Percentiles rank a stretch among this genome's conserved stretches.
Conservation (phyloP, 345 rosid genomes). For the Gynandropsis gynandra region DNA sequence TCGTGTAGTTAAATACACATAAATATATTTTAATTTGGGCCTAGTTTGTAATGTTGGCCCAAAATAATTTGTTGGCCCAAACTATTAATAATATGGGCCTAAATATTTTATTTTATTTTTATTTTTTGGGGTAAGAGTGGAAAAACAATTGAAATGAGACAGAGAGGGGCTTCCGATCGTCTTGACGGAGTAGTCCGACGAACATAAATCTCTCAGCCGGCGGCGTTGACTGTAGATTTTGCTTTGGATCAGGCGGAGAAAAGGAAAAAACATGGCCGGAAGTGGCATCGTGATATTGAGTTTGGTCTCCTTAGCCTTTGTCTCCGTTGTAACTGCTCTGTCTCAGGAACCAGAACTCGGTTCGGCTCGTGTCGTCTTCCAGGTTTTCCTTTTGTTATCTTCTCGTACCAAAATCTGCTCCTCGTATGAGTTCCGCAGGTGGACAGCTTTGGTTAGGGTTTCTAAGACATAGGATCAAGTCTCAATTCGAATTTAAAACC, state of each 20-base stretch:
- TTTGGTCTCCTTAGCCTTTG: constrained; percentile 22
- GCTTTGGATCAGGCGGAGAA: constrained; percentile 28
- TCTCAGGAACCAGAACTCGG: constrained; percentile 61
- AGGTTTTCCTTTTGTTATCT: constrained; percentile 37
- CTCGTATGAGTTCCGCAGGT: too few species aligned
- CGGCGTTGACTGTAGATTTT: constrained; percentile 18
- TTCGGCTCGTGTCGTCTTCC: constrained; percentile 90
- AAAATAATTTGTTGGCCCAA: too few species aligned
- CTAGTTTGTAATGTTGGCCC: too few species aligned
- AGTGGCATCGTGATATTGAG: constrained; percentile 24
- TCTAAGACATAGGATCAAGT: too few species aligned
- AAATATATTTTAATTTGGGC: too few species aligned
- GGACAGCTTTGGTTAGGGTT: too few species aligned
- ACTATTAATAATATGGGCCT: too few species aligned
- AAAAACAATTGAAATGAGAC: background rate
- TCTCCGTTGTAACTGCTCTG: constrained; percentile 26
- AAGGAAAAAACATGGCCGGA: constrained; percentile 9
- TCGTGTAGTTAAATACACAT: too few species aligned
- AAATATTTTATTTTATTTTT: too few species aligned
- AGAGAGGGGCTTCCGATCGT: background rate
- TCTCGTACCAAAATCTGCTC: background rate
- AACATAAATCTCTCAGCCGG: constrained; percentile 3
- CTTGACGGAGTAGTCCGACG: constrained; percentile 17
- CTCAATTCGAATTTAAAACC: too few species aligned
- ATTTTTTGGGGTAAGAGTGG: too few species aligned